Percentiles rank a stretch among this genome's conserved stretches.
phyloP scores from a whole-genome alignment of 305 asterid species.

The Fraxinus sp. region DNA sequence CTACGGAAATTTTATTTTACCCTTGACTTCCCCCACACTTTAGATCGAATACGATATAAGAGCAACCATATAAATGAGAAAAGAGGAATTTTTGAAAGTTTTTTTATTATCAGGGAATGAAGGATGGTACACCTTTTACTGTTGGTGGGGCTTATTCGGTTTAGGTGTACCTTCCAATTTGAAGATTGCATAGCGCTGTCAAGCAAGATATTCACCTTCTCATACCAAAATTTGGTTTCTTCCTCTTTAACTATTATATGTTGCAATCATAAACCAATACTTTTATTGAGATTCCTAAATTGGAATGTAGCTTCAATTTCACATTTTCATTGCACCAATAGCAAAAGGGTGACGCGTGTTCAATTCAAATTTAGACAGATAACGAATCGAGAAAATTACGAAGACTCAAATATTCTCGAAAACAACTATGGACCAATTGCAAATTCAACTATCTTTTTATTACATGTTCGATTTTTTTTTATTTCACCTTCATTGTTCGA shows the following conservation, averaged over 20 bases:
- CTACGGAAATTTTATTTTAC: too few relatives aligned
- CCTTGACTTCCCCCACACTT: too few relatives aligned
- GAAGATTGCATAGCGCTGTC: neutral
- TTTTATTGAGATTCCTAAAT: neutral
- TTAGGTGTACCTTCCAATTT: neutral
- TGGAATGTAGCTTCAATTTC: neutral
- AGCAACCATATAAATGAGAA: neutral
- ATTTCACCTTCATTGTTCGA: neutral
- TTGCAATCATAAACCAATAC: neutral
- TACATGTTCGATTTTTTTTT: neutral
- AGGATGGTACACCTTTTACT: neutral
- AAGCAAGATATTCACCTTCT: neutral
- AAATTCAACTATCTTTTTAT: neutral
- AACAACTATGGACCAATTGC: neutral
- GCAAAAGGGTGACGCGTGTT: neutral
- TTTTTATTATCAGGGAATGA: neutral
- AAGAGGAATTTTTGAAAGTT: neutral
- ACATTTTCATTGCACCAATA: neutral
- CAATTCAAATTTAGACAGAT: neutral
- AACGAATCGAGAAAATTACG: neutral
- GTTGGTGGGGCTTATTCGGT: constrained; percentile 5
- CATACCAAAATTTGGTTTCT: neutral
- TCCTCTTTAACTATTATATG: neutral
- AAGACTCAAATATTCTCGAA: neutral
- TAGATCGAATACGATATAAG: neutral